These are phyloP conservation scores for Blyttiomyces sp. DNA, from an alignment of 371 early-diverging fungal genomes.

Conservation along the genomic window DNA sequence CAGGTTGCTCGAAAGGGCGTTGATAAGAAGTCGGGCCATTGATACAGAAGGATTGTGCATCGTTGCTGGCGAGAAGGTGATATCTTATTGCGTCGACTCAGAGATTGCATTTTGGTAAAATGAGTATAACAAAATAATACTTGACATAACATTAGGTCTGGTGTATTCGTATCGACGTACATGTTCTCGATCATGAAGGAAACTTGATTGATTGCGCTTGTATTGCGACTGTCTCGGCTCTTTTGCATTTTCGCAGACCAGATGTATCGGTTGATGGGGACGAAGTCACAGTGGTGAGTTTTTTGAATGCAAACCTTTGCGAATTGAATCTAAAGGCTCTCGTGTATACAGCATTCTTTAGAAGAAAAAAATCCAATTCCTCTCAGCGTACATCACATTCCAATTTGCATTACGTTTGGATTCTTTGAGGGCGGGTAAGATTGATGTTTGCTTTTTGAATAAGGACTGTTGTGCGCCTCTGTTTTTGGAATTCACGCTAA, in stretches of 20 bases:
- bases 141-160: slow-evolving; percentile 62
- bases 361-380: slow-evolving; percentile 90
- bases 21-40: slow-evolving; percentile 80
- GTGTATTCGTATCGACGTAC: slow-evolving; percentile 85
- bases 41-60: slow-evolving; percentile 97
- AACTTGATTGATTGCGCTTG: slow-evolving; percentile 89
- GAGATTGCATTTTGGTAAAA: not conserved
- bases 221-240: slow-evolving; percentile 85
- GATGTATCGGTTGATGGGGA: slow-evolving; percentile 90
- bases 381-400: slow-evolving; percentile 89
- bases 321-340: not conserved
- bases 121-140: not conserved
- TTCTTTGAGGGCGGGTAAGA: slow-evolving; percentile 81
- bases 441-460: slow-evolving; percentile 1
- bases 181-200: slow-evolving; percentile 90
- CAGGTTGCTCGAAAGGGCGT: slow-evolving; percentile 82
- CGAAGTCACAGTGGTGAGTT: slow-evolving; percentile 81
- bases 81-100: not conserved
- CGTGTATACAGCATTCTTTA: slow-evolving; percentile 15
- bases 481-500: not conserved
- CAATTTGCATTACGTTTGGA: slow-evolving; percentile 87
- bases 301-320: not conserved
- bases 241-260: slow-evolving; percentile 87
- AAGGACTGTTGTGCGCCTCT: not conserved
- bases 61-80: slow-evolving; percentile 86